A percentile compares a stretch with the other conserved stretches of the same genome.
Evolutionary conservation across 345 rosid genomes (phyloP).

Genomic region (Psidium guajava): DNA sequence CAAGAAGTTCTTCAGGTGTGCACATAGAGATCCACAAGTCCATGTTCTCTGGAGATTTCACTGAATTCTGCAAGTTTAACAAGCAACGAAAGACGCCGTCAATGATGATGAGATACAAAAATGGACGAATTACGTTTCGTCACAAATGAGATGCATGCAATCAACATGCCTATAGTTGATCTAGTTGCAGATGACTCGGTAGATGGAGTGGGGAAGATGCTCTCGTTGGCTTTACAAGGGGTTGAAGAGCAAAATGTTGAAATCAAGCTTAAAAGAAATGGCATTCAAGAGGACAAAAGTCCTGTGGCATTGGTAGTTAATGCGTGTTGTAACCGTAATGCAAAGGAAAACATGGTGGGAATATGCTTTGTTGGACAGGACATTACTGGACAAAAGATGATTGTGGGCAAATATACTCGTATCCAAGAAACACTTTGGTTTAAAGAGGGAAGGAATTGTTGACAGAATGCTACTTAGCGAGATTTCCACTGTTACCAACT

Average conservation of each 20-base stretch:
- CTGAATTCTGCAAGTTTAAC: no score
- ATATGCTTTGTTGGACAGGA: slow-evolving; percentile 85
- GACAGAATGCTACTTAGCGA: slow-evolving; percentile 64
- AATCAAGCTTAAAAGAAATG: slow-evolving; percentile 50
- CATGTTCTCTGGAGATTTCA: no score
- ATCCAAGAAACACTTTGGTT: slow-evolving; percentile 55
- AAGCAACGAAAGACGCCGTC: no score
- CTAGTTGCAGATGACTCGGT: slow-evolving; percentile 42
- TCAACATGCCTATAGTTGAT: slow-evolving; percentile 47
- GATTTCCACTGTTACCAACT: slow-evolving; percentile 46
- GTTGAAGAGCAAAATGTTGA: slow-evolving; percentile 56
- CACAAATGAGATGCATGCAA: slow-evolving; percentile 22
- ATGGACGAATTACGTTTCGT: no score
- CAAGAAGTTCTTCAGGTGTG: no score
- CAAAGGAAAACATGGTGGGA: slow-evolving; percentile 43
- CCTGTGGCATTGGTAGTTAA: slow-evolving; percentile 53
- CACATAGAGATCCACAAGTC: no score
- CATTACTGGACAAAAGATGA: slow-evolving; percentile 46
- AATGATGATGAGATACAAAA: no score
- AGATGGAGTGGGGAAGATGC: slow-evolving; percentile 24
- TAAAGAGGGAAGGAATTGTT: slow-evolving; percentile 57
- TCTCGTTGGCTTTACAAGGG: slow-evolving; percentile 51
- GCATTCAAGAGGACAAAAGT: slow-evolving; percentile 29
- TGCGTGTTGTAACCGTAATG: slow-evolving; percentile 67
- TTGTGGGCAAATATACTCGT: slow-evolving; percentile 43